Evolutionary conservation across 495 filamentous ascomycete species (phyloP).

Genomic region (Annulohypoxylon nitens): DNA sequence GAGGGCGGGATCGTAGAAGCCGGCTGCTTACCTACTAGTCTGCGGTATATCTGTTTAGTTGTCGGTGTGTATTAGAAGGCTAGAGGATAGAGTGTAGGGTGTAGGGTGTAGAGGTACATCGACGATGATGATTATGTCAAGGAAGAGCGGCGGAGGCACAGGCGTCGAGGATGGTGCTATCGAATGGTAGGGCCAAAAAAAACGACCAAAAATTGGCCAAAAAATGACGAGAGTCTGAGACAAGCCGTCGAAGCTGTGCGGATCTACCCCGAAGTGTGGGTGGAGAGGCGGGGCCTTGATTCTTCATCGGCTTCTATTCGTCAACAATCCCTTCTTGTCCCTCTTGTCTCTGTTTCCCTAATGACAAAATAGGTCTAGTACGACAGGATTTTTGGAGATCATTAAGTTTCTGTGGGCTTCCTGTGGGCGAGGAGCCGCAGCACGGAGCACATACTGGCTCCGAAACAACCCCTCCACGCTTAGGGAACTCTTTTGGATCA

Average conservation of each 20-base stretch:
- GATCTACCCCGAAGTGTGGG: constrained; percentile 42
- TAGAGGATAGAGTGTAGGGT: neutral
- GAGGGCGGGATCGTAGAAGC: neutral
- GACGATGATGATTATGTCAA: constrained; percentile 16
- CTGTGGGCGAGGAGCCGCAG: constrained; percentile 30
- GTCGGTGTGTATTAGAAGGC: neutral
- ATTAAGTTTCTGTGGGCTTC: constrained; percentile 20
- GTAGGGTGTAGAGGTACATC: constrained; percentile 16
- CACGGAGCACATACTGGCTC: constrained; percentile 40
- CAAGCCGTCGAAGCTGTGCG: constrained; percentile 43
- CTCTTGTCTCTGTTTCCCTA: constrained; percentile 26
- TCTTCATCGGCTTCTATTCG: constrained; percentile 39
- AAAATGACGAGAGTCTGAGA: constrained; percentile 44
- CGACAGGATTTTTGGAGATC: constrained; percentile 33
- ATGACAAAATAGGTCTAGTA: constrained; percentile 11
- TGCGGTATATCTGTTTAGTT: neutral
- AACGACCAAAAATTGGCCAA: constrained; percentile 18
- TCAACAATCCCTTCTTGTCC: neutral
- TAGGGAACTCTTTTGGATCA: neutral
- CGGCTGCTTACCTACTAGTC: neutral
- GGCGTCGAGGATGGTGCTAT: constrained; percentile 16
- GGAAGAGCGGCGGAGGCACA: constrained; percentile 26
- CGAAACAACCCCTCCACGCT: constrained; percentile 12
- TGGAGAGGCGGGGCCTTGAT: constrained; percentile 30
- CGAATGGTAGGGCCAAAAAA: constrained; percentile 23